These are phyloP conservation scores for Larix sibirica DNA, from an alignment of 83 land plant species.

Conservation along the genomic window DNA sequence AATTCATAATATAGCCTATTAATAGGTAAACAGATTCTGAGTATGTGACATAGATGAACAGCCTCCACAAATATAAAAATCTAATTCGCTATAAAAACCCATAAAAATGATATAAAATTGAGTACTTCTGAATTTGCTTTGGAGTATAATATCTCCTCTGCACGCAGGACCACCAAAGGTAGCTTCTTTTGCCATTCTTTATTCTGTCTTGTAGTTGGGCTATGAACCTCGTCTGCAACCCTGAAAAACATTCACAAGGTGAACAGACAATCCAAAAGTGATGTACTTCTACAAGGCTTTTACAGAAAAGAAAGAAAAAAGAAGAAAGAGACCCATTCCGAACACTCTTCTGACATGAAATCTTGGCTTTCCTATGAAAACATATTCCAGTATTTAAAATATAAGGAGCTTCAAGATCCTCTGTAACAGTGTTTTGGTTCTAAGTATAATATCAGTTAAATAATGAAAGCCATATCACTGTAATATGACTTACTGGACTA, in stretches of 20 bases:
- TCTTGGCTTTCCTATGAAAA: not conserved
- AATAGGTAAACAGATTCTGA: not conserved
- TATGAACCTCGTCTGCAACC: slow-evolving; percentile 66
- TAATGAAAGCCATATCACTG: not conserved
- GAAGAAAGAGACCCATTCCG: too few relatives aligned
- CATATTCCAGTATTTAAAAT: not conserved
- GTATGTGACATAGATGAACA: not conserved
- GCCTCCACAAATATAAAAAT: not conserved
- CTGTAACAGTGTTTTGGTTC: not conserved
- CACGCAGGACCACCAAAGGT: slow-evolving; percentile 80
- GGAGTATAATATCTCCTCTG: slow-evolving; percentile 91
- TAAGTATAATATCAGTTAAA: not conserved
- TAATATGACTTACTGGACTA: not conserved
- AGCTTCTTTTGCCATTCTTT: slow-evolving; percentile 94
- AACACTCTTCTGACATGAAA: not conserved
- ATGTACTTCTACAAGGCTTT: slow-evolving; percentile 2
- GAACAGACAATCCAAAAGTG: slow-evolving; percentile 3
- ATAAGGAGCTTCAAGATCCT: not conserved
- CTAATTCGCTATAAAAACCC: not conserved
- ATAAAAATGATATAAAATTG: slow-evolving; percentile 1
- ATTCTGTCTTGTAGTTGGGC: slow-evolving; percentile 60
- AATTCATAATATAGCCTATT: not conserved
- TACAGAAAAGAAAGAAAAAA: not conserved
- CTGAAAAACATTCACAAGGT: slow-evolving; percentile 25
- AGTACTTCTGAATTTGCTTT: slow-evolving; percentile 89